Percentiles rank a stretch among this genome's conserved stretches.
Evolutionary conservation across 257 asterid species (phyloP).

Genomic region (Agastache rugosa): DNA sequence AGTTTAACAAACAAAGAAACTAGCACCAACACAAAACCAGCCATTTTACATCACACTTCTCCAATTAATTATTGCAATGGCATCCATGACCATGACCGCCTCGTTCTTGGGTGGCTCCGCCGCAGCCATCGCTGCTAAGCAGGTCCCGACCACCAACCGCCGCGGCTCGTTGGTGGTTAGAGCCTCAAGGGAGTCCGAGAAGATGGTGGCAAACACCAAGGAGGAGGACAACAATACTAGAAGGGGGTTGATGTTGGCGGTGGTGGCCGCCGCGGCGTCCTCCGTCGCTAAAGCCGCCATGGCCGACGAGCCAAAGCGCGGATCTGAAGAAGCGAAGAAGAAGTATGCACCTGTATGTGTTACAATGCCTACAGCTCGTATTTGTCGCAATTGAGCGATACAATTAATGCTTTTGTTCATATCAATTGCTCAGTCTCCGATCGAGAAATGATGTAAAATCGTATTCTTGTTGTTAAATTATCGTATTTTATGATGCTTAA

Average conservation of each 20-base stretch:
- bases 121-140: constrained; percentile 35
- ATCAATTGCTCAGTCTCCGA: background rate
- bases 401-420: background rate
- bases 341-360: constrained; percentile 77
- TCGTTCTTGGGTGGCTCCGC: constrained; percentile 56
- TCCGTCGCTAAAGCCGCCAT: constrained; percentile 53
- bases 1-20: background rate
- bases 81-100: constrained; percentile 64
- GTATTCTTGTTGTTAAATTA: background rate
- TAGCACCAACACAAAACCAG: background rate
- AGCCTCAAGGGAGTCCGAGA: constrained; percentile 53
- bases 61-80: constrained; percentile 41
- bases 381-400: constrained; percentile 47
- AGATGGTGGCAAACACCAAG: constrained; percentile 27
- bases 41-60: background rate
- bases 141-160: constrained; percentile 46
- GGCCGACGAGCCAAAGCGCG: constrained; percentile 67
- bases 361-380: constrained; percentile 72
- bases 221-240: constrained; percentile 50
- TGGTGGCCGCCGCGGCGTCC: constrained; percentile 57
- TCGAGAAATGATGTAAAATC: constrained; percentile 6
- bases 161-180: constrained; percentile 45
- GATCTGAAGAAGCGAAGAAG: constrained; percentile 62
- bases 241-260: constrained; percentile 66
- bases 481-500: background rate